These are phyloP conservation scores for Candida koratica DNA, from an alignment of 805 yeast species.

Conservation along the genomic window DNA sequence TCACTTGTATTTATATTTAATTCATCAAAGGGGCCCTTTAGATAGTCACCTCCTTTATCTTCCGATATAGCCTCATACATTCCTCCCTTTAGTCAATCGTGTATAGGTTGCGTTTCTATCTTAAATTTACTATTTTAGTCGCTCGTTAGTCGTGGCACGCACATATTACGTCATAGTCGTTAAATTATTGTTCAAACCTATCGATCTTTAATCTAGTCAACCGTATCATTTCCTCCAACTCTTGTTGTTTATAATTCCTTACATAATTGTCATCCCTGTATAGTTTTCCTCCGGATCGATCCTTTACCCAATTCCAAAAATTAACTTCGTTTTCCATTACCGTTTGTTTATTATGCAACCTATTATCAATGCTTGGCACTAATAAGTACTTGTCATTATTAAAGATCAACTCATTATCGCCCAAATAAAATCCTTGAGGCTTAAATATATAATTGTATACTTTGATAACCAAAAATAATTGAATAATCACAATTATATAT, in stretches of 20 bases:
- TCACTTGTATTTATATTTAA: too few species aligned
- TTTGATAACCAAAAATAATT: constrained; percentile 13
- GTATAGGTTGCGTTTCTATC: too few species aligned
- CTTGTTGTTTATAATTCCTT: constrained; percentile 34
- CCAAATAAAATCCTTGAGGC: neutral
- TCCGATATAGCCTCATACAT: too few species aligned
- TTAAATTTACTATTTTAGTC: too few species aligned
- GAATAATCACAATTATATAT: constrained; percentile 13
- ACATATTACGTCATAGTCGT: neutral
- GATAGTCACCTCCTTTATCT: too few species aligned
- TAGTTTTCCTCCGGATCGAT: constrained; percentile 10
- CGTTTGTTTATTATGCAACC: constrained; percentile 23
- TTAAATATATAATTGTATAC: neutral
- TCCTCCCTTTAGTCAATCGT: too few species aligned
- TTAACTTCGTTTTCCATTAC: constrained; percentile 50
- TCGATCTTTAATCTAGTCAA: constrained; percentile 25
- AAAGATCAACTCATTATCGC: constrained; percentile 14
- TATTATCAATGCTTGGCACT: constrained; percentile 39
- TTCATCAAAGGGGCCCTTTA: too few species aligned
- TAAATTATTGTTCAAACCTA: constrained; percentile 1
- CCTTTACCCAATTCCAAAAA: constrained; percentile 70
- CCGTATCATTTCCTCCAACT: constrained; percentile 43
- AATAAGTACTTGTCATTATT: constrained; percentile 36
- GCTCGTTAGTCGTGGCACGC: neutral
- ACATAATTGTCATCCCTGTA: constrained; percentile 3